Percentiles rank a stretch among this genome's conserved stretches.
Evolutionary conservation across 1,284 basidiomycete genomes (phyloP).

Genomic region (Agaricales sp.): DNA sequence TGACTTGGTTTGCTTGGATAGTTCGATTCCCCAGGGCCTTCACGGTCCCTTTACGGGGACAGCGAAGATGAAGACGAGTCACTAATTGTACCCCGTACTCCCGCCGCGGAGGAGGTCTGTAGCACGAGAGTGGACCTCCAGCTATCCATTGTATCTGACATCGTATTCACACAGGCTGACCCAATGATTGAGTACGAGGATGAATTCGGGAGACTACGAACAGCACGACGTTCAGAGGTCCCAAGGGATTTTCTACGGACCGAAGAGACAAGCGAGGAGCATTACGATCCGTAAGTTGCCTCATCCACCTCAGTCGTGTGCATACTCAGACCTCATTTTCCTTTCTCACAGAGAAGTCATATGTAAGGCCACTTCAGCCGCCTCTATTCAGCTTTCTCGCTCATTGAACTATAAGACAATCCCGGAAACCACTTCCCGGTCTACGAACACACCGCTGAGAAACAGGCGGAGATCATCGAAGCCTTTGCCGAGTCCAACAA

Average conservation of each 20-base stretch:
- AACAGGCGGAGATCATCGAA: constrained; percentile 66
- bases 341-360: neutral
- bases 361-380: constrained; percentile 25
- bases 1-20: constrained; percentile 17
- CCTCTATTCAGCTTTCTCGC: constrained; percentile 10
- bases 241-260: constrained; percentile 51
- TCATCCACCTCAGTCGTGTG: constrained; percentile 28
- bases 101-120: constrained; percentile 31
- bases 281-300: constrained; percentile 10
- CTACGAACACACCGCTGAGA: constrained; percentile 76
- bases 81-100: constrained; percentile 39
- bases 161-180: constrained; percentile 61
- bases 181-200: constrained; percentile 79
- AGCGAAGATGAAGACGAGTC: constrained; percentile 72
- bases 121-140: too few species aligned
- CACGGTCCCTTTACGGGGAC: constrained; percentile 48
- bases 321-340: constrained; percentile 48
- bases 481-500: constrained; percentile 64
- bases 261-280: constrained; percentile 48
- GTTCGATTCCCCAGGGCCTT: constrained; percentile 63
- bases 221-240: constrained; percentile 61
- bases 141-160: too few species aligned
- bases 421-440: constrained; percentile 75
- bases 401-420: constrained; percentile 42
- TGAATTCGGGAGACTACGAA: constrained; percentile 74